Percentiles rank a stretch among this genome's conserved stretches.
Conservation (phyloP, 23 red algal species). For the Cyanidium caldarium region DNA sequence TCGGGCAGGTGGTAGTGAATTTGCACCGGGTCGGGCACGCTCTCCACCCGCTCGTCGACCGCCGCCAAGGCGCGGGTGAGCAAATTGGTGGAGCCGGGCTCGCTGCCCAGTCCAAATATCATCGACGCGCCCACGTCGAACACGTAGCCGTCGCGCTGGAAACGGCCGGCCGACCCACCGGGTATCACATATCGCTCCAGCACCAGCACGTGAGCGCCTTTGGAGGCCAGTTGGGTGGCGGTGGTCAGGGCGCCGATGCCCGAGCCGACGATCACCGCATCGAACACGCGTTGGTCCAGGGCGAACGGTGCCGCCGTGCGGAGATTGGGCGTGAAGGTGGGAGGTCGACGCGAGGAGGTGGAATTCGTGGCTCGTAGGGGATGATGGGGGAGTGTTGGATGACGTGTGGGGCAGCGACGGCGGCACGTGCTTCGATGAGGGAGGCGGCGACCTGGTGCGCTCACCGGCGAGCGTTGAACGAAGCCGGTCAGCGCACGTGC, state of each 20-base stretch:
- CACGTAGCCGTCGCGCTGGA: slow-evolving; percentile 36
- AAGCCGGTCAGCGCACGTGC: no score
- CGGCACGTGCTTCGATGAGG: no score
- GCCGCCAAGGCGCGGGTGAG: slow-evolving; percentile 52
- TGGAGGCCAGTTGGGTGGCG: slow-evolving; percentile 56
- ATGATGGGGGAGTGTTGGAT: no score
- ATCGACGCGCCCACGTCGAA: slow-evolving; percentile 96
- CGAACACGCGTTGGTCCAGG: no score
- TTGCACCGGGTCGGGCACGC: slow-evolving; percentile 68
- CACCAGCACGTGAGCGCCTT: slow-evolving; percentile 52
- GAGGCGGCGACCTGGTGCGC: no score
- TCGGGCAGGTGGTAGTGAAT: slow-evolving; percentile 74
- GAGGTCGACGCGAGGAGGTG: no score
- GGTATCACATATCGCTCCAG: slow-evolving; percentile 83
- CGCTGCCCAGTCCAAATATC: slow-evolving; percentile 77
- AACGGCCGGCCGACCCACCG: slow-evolving; percentile 56
- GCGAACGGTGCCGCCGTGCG: no score
- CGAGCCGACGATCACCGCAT: slow-evolving; percentile 79
- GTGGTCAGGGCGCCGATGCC: slow-evolving; percentile 78
- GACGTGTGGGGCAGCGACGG: no score
- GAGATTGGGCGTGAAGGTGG: no score
- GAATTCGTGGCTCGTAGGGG: no score
- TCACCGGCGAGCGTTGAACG: no score
- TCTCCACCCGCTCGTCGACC: slow-evolving; percentile 33
- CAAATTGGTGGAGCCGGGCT: slow-evolving; percentile 60